Evolutionary conservation across 257 asterid species (phyloP), one percentile per base, ranked within the genome.

Genomic region (Buddleja alternifolia): DNA sequence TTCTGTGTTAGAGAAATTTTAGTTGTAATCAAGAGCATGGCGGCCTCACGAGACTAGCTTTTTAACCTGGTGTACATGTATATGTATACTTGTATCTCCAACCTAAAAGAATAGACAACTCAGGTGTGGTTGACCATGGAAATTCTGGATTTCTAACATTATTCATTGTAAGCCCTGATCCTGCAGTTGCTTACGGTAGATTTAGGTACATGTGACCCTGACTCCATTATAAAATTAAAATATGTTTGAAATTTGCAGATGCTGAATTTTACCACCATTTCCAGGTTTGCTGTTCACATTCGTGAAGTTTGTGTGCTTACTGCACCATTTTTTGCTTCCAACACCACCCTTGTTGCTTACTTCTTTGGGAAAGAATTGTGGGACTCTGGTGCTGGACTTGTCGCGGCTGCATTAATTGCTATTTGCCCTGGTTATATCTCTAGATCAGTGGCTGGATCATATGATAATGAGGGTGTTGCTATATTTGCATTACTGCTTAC

Each of bases 311-410:
- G 99, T 79, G 99, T 94, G 77, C 96, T 94, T 46, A 89, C 96
- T 64, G 99, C 99, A 19, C 99, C 99, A 0, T 94, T 91, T 77
- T 94, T 94, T 71, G 99, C 99, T 32, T 82, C 99, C 78, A 94
- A 94, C 80, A 94, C 99, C 44, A 94, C 99, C 29, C 69, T 94
- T 47, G 97, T 94, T n/a, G 97, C 99, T 51, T 94, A 94, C 89
- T 94, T 94, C 83, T 94, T 94, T 77, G 99, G 97, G 61, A 94
- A 94, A 76, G 97, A 89, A 85, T 69, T 94, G 63, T 94, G 99
- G 99, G 97, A 94, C 76, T 81, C 99, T 42, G 99, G 99, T 69
- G 99, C 99, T 19, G 99, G 99, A 65, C 96, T 94, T 73, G 97
- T 94, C 36, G 99, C 99, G 1, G 97, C 99, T 65, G 95, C 82